Conservation (phyloP, 192 early-diverging fungal species). For the Coemansia sp. region DNA sequence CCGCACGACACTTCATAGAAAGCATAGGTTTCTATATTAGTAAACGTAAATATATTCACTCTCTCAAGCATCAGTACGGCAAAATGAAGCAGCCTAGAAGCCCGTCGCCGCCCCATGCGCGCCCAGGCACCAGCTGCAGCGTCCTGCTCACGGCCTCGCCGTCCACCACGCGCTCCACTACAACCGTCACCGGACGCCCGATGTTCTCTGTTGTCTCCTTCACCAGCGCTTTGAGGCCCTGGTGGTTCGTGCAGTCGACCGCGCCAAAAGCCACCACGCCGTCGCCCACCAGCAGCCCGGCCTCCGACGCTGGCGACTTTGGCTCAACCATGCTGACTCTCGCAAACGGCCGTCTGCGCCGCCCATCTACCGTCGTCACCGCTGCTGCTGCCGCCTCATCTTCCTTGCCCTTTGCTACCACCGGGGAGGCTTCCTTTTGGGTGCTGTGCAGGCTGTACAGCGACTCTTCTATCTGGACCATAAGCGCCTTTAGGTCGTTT, state of each 20-base stretch:
- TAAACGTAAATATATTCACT: background rate
- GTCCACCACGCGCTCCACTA: slow-evolving; percentile 32
- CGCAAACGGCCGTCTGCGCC: slow-evolving; percentile 22
- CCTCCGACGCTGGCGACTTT: slow-evolving; percentile 33
- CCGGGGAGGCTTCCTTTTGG: background rate
- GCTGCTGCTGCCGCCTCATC: background rate
- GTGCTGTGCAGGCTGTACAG: slow-evolving; percentile 48
- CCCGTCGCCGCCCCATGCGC: slow-evolving; percentile 45
- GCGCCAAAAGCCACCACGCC: slow-evolving; percentile 22
- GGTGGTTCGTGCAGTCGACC: slow-evolving; percentile 14
- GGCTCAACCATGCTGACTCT: slow-evolving; percentile 32
- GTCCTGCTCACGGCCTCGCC: slow-evolving; percentile 11
- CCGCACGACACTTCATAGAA: too few species aligned
- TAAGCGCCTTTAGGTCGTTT: slow-evolving; percentile 57
- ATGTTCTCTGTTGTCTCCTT: slow-evolving; percentile 17
- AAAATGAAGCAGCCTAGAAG: slow-evolving; percentile 43
- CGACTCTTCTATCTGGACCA: slow-evolving; percentile 54
- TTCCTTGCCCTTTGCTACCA: background rate
- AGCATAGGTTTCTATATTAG: too few species aligned
- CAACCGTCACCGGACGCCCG: slow-evolving; percentile 12
- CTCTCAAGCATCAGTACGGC: too few species aligned
- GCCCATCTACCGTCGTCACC: background rate
- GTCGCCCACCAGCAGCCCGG: slow-evolving; percentile 35
- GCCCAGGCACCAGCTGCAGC: slow-evolving; percentile 19
- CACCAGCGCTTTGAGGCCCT: slow-evolving; percentile 15